Evolutionary conservation across 495 filamentous ascomycete species (phyloP), one percentile per base, ranked within the genome.

Genomic region (Patellaria atrata): DNA sequence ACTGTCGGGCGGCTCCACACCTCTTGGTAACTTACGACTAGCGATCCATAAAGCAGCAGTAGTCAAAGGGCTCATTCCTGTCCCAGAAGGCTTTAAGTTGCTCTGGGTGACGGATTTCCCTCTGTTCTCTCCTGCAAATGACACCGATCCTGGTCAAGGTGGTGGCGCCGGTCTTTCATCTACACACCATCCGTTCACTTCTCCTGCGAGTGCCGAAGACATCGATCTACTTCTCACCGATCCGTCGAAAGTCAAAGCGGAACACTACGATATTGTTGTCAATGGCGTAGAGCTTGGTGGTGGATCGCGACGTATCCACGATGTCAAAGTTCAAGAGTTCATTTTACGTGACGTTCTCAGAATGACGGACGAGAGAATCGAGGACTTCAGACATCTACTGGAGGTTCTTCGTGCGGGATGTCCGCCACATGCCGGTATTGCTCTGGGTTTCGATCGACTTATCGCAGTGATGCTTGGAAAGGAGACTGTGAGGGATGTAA

Each of bases 111-210:
- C 67, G 1, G 71, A 84, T 41, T 97, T 97, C 55, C 89, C 89
- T 5, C 73, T 97, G 33, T 96, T 97, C 60, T 78, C 80, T 0
- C 79, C 79, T 0, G 59, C 58, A 16, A 71, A 68, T 23, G 70
- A 71, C 19, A 54, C 61, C 2, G 80, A 87, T 30, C 79, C 83
- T 4, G 85, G 85, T 3, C 87, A 94, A 56, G 79, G 77, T 19
- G 86, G 85, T 12, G 51, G 59, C 8, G 73, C 86, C 0, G 84
- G 84, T 3, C 65, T 96, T 51, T 73, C 75, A 11, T 76, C 89
- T 5, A 94, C 87, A 0, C 89, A 97, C 45, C 89, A 97, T 54
- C 89, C 91, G 1, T 97, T 97, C 56, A 97, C 89, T 3, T 79
- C 91, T 0, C 89, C 91, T 0, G 72, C 77, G 34, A 67, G 71